These are phyloP conservation scores for Medicago ruthenica DNA, from an alignment of 306 rosid genomes.

Conservation along the genomic window DNA sequence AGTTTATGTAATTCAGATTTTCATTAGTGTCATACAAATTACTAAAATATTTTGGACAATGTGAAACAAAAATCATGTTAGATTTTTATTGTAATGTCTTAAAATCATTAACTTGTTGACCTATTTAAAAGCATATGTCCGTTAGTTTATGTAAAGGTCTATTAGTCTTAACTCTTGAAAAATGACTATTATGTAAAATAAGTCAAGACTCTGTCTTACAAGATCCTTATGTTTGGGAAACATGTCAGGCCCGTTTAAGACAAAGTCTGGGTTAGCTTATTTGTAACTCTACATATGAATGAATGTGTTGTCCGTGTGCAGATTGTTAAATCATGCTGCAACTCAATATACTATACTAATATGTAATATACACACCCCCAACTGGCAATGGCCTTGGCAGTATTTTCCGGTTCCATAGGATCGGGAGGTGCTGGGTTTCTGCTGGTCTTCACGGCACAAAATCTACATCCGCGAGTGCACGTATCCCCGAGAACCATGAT, in stretches of 20 bases:
- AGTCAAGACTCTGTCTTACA: not conserved
- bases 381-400: slow-evolving; percentile 85
- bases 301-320: not conserved
- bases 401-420: slow-evolving; percentile 88
- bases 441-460: slow-evolving; percentile 97
- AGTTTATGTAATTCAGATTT: not conserved
- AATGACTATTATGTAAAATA: not conserved
- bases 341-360: not conserved
- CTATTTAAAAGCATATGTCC: not conserved
- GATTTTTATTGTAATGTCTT: not conserved
- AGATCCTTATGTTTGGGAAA: not conserved
- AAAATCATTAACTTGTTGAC: slow-evolving; percentile 6
- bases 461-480: slow-evolving; percentile 94
- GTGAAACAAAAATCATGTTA: slow-evolving; percentile 1
- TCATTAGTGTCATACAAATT: not conserved
- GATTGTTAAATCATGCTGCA: not conserved
- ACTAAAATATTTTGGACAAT: not conserved
- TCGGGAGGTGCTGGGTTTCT: slow-evolving; percentile 92
- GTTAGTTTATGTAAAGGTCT: not conserved
- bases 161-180: not conserved
- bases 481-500: slow-evolving; percentile 98
- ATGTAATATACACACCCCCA: slow-evolving; percentile 69
- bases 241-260: not conserved
- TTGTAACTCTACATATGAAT: not conserved
- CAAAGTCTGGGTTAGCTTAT: not conserved